phyloP scores from a whole-genome alignment of 495 filamentous ascomycete species.

The Tuber indicum region DNA sequence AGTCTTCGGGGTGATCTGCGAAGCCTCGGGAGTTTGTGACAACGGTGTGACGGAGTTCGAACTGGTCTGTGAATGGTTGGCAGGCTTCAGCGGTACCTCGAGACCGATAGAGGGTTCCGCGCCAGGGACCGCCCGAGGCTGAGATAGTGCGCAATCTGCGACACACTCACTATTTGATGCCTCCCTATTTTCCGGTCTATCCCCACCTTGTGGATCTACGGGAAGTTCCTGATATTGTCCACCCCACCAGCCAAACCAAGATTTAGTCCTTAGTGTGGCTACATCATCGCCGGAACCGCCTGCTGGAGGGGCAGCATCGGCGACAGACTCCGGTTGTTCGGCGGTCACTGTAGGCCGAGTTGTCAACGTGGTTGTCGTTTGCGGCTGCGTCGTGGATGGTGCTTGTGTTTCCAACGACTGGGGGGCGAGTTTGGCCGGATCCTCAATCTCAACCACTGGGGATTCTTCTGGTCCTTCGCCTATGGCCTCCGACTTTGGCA shows the following conservation, averaged over 20 bases:
- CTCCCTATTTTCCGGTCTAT: neutral
- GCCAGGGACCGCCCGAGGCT: neutral
- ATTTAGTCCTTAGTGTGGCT: slow-evolving; percentile 20
- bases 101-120: neutral
- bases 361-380: neutral
- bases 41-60: neutral
- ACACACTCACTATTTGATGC: neutral
- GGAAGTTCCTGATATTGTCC: slow-evolving; percentile 17
- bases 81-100: neutral
- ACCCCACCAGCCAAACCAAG: slow-evolving; percentile 40
- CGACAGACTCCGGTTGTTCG: neutral
- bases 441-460: slow-evolving; percentile 21
- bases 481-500: slow-evolving; percentile 25
- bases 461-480: slow-evolving; percentile 17
- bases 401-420: neutral
- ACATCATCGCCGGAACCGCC: slow-evolving; percentile 25
- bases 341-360: neutral
- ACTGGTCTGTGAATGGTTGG: neutral
- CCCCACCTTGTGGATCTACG: slow-evolving; percentile 9
- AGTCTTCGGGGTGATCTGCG: neutral
- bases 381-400: neutral
- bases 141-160: neutral
- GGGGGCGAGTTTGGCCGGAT: slow-evolving; percentile 6
- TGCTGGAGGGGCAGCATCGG: slow-evolving; percentile 8
- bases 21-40: neutral